A percentile compares a stretch with the other conserved stretches of the same genome.
These are phyloP conservation scores for Irpex sp. DNA, from an alignment of 1,284 basidiomycete species.

Conservation along the genomic window DNA sequence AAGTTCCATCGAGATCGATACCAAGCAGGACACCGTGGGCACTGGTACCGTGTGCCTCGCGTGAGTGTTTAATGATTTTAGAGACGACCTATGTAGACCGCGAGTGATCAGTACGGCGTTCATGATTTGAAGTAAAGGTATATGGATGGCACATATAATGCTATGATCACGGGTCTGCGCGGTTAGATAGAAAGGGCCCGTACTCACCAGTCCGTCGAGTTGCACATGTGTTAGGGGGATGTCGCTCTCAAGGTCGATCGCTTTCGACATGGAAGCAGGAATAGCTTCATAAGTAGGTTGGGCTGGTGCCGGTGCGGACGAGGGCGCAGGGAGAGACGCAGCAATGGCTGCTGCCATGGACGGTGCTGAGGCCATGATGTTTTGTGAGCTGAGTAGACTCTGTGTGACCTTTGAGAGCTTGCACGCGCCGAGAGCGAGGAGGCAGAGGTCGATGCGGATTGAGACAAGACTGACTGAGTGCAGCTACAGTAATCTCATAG, in stretches of 20 bases:
- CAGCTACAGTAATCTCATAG: not conserved
- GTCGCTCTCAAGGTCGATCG: slow-evolving; percentile 87
- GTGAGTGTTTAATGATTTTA: slow-evolving; percentile 79
- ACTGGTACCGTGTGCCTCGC: slow-evolving; percentile 61
- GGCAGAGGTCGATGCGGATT: too few species aligned
- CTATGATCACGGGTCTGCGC: not conserved
- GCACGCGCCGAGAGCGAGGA: not conserved
- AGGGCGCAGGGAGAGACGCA: slow-evolving; percentile 72
- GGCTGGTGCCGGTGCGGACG: slow-evolving; percentile 52
- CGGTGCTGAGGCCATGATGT: slow-evolving; percentile 51
- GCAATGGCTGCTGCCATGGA: slow-evolving; percentile 90
- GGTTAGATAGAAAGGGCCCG: not conserved
- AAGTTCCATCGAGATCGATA: slow-evolving; percentile 85
- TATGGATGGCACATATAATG: not conserved
- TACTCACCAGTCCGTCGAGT: slow-evolving; percentile 79
- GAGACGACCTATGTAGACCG: slow-evolving; percentile 4
- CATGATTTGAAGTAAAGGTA: not conserved
- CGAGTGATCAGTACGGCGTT: not conserved
- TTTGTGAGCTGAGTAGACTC: not conserved
- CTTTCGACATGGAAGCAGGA: slow-evolving; percentile 85
- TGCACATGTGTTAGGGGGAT: slow-evolving; percentile 77
- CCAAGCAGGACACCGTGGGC: slow-evolving; percentile 87
- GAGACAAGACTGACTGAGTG: not conserved
- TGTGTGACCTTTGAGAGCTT: not conserved
- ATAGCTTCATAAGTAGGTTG: slow-evolving; percentile 76